Base-by-base conservation (phyloP, 192 early-diverging fungal species). In the Lobosporangium transversale region DNA sequence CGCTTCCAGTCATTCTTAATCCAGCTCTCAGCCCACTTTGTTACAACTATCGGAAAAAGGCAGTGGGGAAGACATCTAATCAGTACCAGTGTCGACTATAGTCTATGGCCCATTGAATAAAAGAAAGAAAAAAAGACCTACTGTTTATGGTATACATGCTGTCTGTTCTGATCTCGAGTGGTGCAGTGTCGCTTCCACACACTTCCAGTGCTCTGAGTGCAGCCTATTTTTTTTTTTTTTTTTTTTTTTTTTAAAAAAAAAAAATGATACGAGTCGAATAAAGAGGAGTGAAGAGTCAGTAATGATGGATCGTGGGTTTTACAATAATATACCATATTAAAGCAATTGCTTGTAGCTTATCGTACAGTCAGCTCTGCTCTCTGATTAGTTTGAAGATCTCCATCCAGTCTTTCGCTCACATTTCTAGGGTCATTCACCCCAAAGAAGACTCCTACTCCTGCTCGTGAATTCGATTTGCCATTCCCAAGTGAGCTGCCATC, bases 371-470 rank as follows among this genome's bases (percentile, higher is more conserved):
- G 79, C 62, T 93, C 92, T 4, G 92, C 92, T 20, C 92, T 70
- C 79, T 92, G 88, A 75, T 94, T 92, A 11, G 92, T 92, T 55
- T 92, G 89, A 18, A 62, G 78, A 12, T 64, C 60, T 1, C 84
- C 84, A 6, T 48, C 54, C 20, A 92, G 70, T 21, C 78, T 78
- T 50, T 85, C 85, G 29, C 87, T 88, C 4, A 89, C 42, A 68
- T 93, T 93, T 44, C 89, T 85, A 4, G 89, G 79, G 79, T 97
- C 91, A 40, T 80, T 75, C 0, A 65, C 57, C 11, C 92, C 93
- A 70, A 89, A 98, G 62, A 86, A 96, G 23, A 96, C 93, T 9
- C 97, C 97, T 21, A 93, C 68, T 20, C 97, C 97, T 30, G 93
- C 97, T 6, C 74, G 63, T 4, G 92, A 94, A 4, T 65, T 58